These are phyloP conservation scores for Fusarium sp. DNA, from an alignment of 2,329 filamentous ascomycete genomes.

Conservation along the genomic window DNA sequence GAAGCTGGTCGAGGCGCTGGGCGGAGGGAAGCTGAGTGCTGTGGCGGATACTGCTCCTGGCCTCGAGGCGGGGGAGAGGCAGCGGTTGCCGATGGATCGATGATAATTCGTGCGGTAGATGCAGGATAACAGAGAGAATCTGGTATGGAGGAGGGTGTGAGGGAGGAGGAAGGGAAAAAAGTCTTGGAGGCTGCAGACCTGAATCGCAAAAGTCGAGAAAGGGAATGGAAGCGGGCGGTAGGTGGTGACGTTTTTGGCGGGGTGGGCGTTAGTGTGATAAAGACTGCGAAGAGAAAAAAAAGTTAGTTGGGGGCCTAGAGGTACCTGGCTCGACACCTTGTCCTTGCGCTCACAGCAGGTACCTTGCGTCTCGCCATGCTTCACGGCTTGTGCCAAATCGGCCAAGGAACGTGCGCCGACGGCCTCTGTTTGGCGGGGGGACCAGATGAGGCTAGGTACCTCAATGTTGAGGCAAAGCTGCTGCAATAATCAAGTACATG, in stretches of 20 bases:
- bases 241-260: constrained; percentile 48
- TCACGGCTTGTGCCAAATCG: constrained; percentile 19
- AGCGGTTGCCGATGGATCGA: constrained; percentile 3
- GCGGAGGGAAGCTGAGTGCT: neutral
- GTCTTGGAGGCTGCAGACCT: constrained; percentile 41
- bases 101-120: neutral
- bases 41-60: constrained; percentile 12
- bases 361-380: constrained; percentile 21
- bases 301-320: constrained; percentile 11
- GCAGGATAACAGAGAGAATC: constrained; percentile 1
- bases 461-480: constrained; percentile 5
- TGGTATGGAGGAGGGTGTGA: neutral
- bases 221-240: constrained; percentile 36
- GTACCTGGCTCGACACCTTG: constrained; percentile 20
- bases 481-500: neutral
- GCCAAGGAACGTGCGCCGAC: constrained; percentile 28
- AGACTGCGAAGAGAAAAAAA: neutral
- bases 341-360: constrained; percentile 29
- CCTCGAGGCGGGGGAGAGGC: constrained; percentile 4
- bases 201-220: constrained; percentile 48
- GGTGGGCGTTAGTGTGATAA: constrained; percentile 22
- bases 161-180: constrained; percentile 19
- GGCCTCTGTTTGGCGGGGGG: constrained; percentile 27
- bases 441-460: neutral
- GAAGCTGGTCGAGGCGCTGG: constrained; percentile 19